Conservation (phyloP, 768 basidiomycete genomes). For the Hypholoma fasciculare region DNA sequence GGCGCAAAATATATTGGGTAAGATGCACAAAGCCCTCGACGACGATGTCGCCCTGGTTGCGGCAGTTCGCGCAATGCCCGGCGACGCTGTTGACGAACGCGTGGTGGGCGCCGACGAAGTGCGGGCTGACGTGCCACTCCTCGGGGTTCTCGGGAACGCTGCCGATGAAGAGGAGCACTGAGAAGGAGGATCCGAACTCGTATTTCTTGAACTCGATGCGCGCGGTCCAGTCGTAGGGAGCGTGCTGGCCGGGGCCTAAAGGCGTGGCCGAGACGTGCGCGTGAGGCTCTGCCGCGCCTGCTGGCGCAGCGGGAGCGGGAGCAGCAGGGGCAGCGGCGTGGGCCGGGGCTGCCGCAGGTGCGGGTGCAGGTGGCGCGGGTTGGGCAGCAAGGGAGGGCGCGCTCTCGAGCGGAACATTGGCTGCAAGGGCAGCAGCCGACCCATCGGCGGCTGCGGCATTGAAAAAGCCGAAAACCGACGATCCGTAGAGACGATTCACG, state of each 20-base stretch:
- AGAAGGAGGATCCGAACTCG: constrained; percentile 42
- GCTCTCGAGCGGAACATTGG: constrained; percentile 1
- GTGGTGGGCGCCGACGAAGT: constrained; percentile 44
- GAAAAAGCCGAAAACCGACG: constrained; percentile 19
- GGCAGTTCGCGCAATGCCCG: constrained; percentile 36
- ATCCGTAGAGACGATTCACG: constrained; percentile 37
- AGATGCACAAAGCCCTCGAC: constrained; percentile 48
- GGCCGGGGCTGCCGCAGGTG: no score
- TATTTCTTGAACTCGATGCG: constrained; percentile 44
- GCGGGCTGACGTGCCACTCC: constrained; percentile 33
- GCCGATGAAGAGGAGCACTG: constrained; percentile 50
- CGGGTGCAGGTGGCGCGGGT: background rate
- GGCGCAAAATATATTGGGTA: constrained; percentile 31
- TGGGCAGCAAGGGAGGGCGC: background rate
- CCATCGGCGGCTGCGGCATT: constrained; percentile 15
- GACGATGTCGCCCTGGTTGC: constrained; percentile 26
- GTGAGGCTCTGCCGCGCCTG: background rate
- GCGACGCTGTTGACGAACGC: constrained; percentile 38
- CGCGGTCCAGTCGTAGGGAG: constrained; percentile 41
- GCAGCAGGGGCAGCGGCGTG: background rate
- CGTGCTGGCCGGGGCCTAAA: constrained; percentile 3
- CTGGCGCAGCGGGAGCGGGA: background rate
- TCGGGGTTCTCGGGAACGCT: constrained; percentile 33
- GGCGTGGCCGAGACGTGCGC: constrained; percentile 25
- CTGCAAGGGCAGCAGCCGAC: constrained; percentile 1